A percentile compares a stretch with the other conserved stretches of the same genome.
phyloP scores from a whole-genome alignment of 176 grass and related monocot species.

The Bonia amplexicaulis region DNA sequence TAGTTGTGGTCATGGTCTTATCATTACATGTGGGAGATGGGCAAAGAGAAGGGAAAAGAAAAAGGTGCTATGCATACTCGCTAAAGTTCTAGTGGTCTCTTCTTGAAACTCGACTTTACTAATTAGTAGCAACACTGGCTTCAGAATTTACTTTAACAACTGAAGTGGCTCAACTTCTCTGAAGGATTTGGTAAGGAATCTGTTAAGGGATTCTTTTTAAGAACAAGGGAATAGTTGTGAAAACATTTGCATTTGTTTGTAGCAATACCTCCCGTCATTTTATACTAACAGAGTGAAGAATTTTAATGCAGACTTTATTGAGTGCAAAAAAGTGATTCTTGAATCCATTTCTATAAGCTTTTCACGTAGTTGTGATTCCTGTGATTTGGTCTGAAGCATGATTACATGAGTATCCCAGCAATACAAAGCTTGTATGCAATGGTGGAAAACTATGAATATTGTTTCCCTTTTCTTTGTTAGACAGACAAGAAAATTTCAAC shows the following conservation, averaged over 20 bases:
- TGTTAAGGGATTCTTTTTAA: background rate
- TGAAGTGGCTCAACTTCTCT: background rate
- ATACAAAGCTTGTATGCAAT: background rate
- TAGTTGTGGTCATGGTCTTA: background rate
- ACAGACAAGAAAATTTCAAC: background rate
- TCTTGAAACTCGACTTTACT: background rate
- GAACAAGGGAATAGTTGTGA: background rate
- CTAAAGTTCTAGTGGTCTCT: background rate
- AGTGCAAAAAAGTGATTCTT: background rate
- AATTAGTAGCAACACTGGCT: background rate
- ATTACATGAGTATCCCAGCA: background rate
- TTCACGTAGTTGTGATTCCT: background rate
- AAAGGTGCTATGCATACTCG: background rate
- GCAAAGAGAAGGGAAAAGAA: background rate
- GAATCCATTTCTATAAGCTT: background rate
- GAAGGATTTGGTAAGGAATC: background rate
- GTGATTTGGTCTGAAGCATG: background rate
- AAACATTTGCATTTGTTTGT: background rate
- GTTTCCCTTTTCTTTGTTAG: background rate
- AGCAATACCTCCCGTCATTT: background rate
- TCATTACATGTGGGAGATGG: background rate
- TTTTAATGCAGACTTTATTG: background rate
- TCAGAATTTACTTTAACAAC: background rate
- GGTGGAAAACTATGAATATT: background rate
- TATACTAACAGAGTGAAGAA: background rate